These are phyloP conservation scores for Gaeumannomyces tritici DNA, from an alignment of 2,329 filamentous ascomycete genomes.

Conservation along the genomic window DNA sequence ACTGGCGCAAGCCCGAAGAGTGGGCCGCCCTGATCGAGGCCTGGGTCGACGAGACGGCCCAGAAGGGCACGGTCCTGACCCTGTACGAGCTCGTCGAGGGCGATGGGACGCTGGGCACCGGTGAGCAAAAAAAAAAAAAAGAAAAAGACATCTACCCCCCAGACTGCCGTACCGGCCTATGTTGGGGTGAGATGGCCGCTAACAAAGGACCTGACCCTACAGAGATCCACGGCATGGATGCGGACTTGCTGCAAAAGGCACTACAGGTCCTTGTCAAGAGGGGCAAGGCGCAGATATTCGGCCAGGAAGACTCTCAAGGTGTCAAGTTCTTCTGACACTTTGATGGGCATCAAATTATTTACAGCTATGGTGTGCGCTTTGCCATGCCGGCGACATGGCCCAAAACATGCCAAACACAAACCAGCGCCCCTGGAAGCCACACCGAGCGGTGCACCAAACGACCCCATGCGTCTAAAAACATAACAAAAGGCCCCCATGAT, in stretches of 20 bases:
- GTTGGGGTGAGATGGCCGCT: not conserved
- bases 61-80: conserved; percentile 82
- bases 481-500: not conserved
- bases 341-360: not conserved
- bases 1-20: conserved; percentile 81
- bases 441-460: not conserved
- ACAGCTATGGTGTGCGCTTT: not conserved
- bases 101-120: conserved; percentile 64
- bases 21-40: conserved; percentile 73
- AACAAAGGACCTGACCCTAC: conserved; percentile 17
- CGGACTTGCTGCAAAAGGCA: conserved; percentile 68
- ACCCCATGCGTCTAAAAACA: not conserved
- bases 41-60: conserved; percentile 81
- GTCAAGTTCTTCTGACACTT: conserved; percentile 80
- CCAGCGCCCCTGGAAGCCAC: not conserved
- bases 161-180: too few relatives aligned
- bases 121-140: conserved; percentile 24
- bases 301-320: conserved; percentile 75
- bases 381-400: not conserved
- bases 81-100: conserved; percentile 86
- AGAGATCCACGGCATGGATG: conserved; percentile 84
- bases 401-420: not conserved
- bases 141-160: too few relatives aligned
- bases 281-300: conserved; percentile 90
- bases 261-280: conserved; percentile 76